Base-by-base conservation (phyloP, 1,284 basidiomycete genomes). In the Tilletiopsis washingtonensis region DNA sequence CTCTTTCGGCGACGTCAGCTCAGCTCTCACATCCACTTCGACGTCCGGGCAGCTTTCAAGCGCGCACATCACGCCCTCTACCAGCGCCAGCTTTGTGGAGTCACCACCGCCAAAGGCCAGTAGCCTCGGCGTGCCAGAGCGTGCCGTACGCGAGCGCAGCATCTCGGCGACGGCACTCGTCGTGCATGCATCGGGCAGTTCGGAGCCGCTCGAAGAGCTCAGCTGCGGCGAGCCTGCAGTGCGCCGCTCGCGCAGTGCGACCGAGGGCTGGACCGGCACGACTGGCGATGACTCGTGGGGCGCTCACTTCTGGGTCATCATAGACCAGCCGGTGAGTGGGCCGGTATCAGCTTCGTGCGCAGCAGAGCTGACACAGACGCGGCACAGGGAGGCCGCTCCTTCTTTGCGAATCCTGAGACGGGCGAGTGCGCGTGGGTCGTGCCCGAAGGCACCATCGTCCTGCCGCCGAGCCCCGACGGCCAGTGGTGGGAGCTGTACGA, bases 401-500 rank as follows among this genome's bases (percentile, higher is more conserved):
- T 94, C 76, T 96, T 85, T 74, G 90, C 90, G 17, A 91, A 89
- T 74, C 91, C 91, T 36, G 82, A 88, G 0, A 86, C 87, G 17
- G 90, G 90, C 11, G 83, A 91, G 70, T 88, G 90, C 53, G 85
- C 84, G 66, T 94, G 90, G 90, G 85, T 89, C 66, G 82, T 88
- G 3, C 89, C 89, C 4, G 80, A 84, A n/a, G 88, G 89, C 14
- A 84, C 86, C 46, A 89, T 90, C 71, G 84, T 91, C 1, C 77
- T 96, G 29, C 91, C 90, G 21, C 85, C 87, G 5, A 85, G 79
- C 54, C 78, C 81, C 3, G 82, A 86, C 27, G 91, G 91, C 41
- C 88, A 93, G 71, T 96, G 90, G 90, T 93, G 90, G 88, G 89
- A 94, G 74, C 79, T 94, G 57, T 78, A 80, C 39, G 90, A 93